Conservation (phyloP, 352 stramenopile genomes). For the Phytopythium aichiense region DNA sequence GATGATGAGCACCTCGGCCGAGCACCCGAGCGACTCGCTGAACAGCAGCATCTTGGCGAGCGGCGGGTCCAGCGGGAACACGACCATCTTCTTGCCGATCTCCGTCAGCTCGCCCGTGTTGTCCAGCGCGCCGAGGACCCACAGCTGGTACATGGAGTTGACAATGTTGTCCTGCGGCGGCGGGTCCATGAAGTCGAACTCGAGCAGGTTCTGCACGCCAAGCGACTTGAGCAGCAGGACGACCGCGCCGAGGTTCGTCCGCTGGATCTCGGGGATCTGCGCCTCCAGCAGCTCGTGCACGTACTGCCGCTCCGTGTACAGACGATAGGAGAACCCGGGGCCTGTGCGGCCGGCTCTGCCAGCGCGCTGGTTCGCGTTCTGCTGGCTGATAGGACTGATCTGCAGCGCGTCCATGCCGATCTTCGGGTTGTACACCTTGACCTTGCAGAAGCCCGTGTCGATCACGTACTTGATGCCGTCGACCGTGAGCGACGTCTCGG, state of each 20-base stretch:
- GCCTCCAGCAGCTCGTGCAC: conserved; percentile 96
- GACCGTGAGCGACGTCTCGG: conserved; percentile 95
- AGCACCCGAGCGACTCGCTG: conserved; percentile 92
- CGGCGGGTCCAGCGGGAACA: conserved; percentile 97
- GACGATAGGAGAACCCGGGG: conserved; percentile 91
- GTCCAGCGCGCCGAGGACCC: conserved; percentile 97
- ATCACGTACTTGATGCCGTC: conserved; percentile 99
- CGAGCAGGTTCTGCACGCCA: conserved; percentile 93
- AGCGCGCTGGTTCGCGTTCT: conserved; percentile 97
- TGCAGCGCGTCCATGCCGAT: conserved; percentile 99
- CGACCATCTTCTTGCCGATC: conserved; percentile 97
- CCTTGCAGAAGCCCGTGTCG: conserved; percentile 97
- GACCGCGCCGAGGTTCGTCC: conserved; percentile 97
- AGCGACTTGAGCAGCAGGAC: conserved; percentile 98
- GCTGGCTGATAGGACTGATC: conserved; percentile 94
- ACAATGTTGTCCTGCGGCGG: conserved; percentile 96
- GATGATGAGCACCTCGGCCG: conserved; percentile 94
- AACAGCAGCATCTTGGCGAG: conserved; percentile 96
- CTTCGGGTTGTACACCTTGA: conserved; percentile 99
- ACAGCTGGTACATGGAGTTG: conserved; percentile 99
- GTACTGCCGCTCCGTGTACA: conserved; percentile 98
- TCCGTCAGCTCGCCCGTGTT: conserved; percentile 96
- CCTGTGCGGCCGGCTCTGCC: conserved; percentile 92
- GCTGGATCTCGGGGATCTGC: conserved; percentile 98
- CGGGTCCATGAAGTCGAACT: conserved; percentile 99